Evolutionary conservation across 2,329 filamentous ascomycete species (phyloP).

Genomic region (Phyllachora maydis): DNA sequence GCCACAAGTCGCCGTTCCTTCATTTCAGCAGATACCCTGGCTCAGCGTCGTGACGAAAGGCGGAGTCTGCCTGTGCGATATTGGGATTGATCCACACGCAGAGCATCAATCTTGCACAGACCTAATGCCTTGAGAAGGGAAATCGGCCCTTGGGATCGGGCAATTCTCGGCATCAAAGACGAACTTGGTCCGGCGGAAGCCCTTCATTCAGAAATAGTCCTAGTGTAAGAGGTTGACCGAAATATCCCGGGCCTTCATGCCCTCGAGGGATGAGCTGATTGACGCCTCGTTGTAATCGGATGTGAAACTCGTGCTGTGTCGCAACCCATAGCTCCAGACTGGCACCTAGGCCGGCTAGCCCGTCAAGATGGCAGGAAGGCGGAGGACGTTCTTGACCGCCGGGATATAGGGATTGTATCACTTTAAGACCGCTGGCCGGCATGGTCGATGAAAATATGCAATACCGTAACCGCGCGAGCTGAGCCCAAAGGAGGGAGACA

Average conservation of each 20-base stretch:
- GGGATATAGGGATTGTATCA: conserved; percentile 57
- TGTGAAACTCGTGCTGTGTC: conserved; percentile 59
- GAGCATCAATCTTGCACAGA: conserved; percentile 38
- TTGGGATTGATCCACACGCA: conserved; percentile 65
- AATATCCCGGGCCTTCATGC: conserved; percentile 43
- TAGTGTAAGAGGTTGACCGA: conserved; percentile 57
- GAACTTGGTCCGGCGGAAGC: conserved; percentile 58
- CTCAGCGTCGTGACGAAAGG: conserved; percentile 42
- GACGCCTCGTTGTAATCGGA: conserved; percentile 53
- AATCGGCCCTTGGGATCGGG: conserved; percentile 46
- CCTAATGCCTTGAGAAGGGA: conserved; percentile 39
- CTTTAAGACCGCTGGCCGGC: conserved; percentile 49
- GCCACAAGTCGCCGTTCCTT: conserved; percentile 49
- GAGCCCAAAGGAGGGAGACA: conserved; percentile 46
- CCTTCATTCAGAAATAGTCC: conserved; percentile 61
- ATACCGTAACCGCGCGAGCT: conserved; percentile 54
- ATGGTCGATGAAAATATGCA: conserved; percentile 58
- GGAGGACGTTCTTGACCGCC: conserved; percentile 50
- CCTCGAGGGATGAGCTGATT: conserved; percentile 45
- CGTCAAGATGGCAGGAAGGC: conserved; percentile 45
- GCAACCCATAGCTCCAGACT: conserved; percentile 56
- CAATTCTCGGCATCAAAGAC: conserved; percentile 49
- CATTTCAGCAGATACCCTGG: conserved; percentile 51
- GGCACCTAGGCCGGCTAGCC: conserved; percentile 44
- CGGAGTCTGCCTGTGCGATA: conserved; percentile 45